Percentiles rank a stretch among this genome's conserved stretches.
phyloP scores from a whole-genome alignment of 305 asterid genomes.

The Euphrasia arctica region DNA sequence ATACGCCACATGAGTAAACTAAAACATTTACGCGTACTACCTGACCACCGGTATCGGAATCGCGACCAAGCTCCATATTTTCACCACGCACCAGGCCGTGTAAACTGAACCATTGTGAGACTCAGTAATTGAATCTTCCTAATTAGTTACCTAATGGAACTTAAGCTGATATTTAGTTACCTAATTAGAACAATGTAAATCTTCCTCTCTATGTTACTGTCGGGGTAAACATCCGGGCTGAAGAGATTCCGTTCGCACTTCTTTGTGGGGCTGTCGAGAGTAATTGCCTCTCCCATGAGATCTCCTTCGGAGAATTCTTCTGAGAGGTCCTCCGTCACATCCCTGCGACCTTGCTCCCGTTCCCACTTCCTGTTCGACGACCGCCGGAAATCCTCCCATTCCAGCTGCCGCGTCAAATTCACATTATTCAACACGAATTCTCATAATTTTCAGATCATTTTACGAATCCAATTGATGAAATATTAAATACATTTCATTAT shows the following conservation, averaged over 20 bases:
- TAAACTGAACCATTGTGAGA: slow-evolving; percentile 40
- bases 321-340: slow-evolving; percentile 83
- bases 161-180: slow-evolving; percentile 27
- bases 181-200: slow-evolving; percentile 80
- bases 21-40: slow-evolving; percentile 29
- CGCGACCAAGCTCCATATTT: slow-evolving; percentile 98
- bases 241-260: slow-evolving; percentile 48
- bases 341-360: slow-evolving; percentile 83
- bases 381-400: slow-evolving; percentile 67
- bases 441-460: too few relatives aligned
- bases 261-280: slow-evolving; percentile 53
- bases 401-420: slow-evolving; percentile 45
- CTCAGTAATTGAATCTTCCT: background rate
- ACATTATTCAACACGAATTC: background rate
- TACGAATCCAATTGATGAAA: too few relatives aligned
- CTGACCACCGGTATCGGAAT: slow-evolving; percentile 98
- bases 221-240: slow-evolving; percentile 67
- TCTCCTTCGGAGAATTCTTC: slow-evolving; percentile 94
- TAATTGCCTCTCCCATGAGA: slow-evolving; percentile 47
- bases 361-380: slow-evolving; percentile 63
- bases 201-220: slow-evolving; percentile 58
- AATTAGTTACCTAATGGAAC: background rate
- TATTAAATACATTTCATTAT: too few relatives aligned
- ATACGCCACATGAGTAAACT: background rate
- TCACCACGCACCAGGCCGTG: slow-evolving; percentile 96